Conservation (phyloP, 345 rosid genomes). For the Hibiscus tridactylites region DNA sequence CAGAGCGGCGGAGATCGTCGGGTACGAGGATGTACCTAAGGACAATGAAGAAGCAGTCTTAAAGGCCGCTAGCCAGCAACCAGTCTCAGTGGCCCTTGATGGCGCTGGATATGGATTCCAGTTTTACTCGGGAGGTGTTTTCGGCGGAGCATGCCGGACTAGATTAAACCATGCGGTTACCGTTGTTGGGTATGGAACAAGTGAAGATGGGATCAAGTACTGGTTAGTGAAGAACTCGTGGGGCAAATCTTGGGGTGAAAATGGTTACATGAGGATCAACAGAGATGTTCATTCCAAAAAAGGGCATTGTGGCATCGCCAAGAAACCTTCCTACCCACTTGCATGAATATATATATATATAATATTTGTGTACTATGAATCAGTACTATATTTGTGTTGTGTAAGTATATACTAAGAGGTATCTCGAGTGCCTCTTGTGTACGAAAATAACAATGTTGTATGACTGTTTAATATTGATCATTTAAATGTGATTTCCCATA, state of each 20-base stretch:
- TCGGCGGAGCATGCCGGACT: constrained; percentile 16
- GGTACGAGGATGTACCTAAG: constrained; percentile 35
- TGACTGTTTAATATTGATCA: too few species aligned
- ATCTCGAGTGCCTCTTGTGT: too few species aligned
- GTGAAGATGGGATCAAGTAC: constrained; percentile 15
- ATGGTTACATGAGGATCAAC: constrained; percentile 45
- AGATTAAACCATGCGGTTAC: constrained; percentile 8
- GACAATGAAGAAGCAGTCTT: constrained; percentile 38
- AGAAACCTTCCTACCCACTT: constrained; percentile 40
- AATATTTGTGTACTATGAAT: too few species aligned
- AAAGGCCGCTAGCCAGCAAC: constrained; percentile 47
- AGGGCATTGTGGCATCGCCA: constrained; percentile 57
- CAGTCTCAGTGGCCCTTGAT: constrained; percentile 43
- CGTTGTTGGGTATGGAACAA: constrained; percentile 17
- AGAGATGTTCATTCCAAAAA: constrained; percentile 28
- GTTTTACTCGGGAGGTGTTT: constrained; percentile 37
- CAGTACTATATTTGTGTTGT: too few species aligned
- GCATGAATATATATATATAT: constrained; percentile 1
- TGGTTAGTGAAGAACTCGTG: constrained; percentile 23
- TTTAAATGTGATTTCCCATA: too few species aligned
- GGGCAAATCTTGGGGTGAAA: constrained; percentile 48
- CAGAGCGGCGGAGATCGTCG: constrained; percentile 29
- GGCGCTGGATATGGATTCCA: not conserved
- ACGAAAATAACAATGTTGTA: too few species aligned
- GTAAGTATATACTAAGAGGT: too few species aligned